Percentiles rank a stretch among this genome's conserved stretches.
phyloP scores from a whole-genome alignment of 129 eudicot species.

The Rutidosis leptorrhynchoides region DNA sequence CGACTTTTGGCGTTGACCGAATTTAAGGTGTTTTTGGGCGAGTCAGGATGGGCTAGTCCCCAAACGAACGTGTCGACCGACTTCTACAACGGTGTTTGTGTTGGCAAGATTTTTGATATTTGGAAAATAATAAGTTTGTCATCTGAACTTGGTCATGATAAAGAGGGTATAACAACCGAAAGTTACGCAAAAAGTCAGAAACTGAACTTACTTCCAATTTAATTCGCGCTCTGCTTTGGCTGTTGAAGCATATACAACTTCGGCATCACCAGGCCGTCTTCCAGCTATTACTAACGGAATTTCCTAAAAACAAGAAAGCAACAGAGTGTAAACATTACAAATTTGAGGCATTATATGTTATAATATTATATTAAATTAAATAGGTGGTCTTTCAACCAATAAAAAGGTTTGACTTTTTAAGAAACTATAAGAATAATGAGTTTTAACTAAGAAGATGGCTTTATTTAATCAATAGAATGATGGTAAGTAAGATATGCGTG shows the following conservation, averaged over 20 bases:
- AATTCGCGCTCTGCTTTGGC: slow-evolving; percentile 80
- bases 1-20: too few relatives aligned
- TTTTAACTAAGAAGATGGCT: background rate
- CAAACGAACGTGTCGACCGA: too few relatives aligned
- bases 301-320: slow-evolving; percentile 42
- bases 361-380: too few relatives aligned
- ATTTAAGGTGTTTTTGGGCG: too few relatives aligned
- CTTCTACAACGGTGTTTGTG: too few relatives aligned
- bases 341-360: slow-evolving; percentile 3
- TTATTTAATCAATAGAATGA: too few relatives aligned
- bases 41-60: too few relatives aligned
- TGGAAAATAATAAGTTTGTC: background rate
- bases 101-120: background rate
- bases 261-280: slow-evolving; percentile 96
- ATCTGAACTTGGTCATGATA: background rate
- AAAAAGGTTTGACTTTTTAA: background rate
- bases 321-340: background rate
- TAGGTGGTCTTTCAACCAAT: slow-evolving; percentile 2
- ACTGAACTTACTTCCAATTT: slow-evolving; percentile 82
- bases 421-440: background rate
- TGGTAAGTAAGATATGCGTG: too few relatives aligned
- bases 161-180: background rate
- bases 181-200: background rate
- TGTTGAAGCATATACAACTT: slow-evolving; percentile 75
- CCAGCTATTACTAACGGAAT: slow-evolving; percentile 70